Conservation (phyloP, 2,329 filamentous ascomycete genomes). For the Paracoccidioides brasiliensis region DNA sequence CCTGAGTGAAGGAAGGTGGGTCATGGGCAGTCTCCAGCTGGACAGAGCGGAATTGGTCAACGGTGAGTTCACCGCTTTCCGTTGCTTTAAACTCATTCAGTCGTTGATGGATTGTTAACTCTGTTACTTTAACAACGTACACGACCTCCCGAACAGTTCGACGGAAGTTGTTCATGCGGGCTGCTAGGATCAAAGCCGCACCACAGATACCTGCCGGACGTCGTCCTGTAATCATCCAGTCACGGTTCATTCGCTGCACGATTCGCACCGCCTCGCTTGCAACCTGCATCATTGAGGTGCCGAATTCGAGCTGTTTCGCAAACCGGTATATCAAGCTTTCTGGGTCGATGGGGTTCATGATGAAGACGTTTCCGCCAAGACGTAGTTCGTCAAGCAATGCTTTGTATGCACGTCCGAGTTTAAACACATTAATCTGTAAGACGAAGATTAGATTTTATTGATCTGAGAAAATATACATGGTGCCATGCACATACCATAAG, state of each 20-base stretch:
- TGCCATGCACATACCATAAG: constrained; percentile 33
- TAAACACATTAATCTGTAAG: constrained; percentile 73
- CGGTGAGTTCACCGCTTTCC: constrained; percentile 68
- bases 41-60: constrained; percentile 60
- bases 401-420: constrained; percentile 81
- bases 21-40: constrained; percentile 56
- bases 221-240: constrained; percentile 95
- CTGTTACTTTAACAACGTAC: constrained; percentile 95
- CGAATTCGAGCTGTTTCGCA: constrained; percentile 83
- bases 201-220: constrained; percentile 89
- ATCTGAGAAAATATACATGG: background rate
- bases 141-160: constrained; percentile 87
- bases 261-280: constrained; percentile 79
- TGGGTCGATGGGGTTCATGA: constrained; percentile 65
- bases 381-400: constrained; percentile 52
- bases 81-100: constrained; percentile 85
- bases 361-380: constrained; percentile 44
- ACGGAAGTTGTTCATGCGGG: constrained; percentile 96
- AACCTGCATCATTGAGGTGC: constrained; percentile 64
- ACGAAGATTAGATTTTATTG: constrained; percentile 19
- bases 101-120: constrained; percentile 81
- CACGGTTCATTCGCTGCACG: constrained; percentile 81
- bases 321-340: constrained; percentile 89
- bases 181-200: constrained; percentile 84
- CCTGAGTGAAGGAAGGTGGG: constrained; percentile 60